These are phyloP conservation scores for Colletotrichum horii DNA, from an alignment of 2,329 filamentous ascomycete genomes.

Conservation along the genomic window DNA sequence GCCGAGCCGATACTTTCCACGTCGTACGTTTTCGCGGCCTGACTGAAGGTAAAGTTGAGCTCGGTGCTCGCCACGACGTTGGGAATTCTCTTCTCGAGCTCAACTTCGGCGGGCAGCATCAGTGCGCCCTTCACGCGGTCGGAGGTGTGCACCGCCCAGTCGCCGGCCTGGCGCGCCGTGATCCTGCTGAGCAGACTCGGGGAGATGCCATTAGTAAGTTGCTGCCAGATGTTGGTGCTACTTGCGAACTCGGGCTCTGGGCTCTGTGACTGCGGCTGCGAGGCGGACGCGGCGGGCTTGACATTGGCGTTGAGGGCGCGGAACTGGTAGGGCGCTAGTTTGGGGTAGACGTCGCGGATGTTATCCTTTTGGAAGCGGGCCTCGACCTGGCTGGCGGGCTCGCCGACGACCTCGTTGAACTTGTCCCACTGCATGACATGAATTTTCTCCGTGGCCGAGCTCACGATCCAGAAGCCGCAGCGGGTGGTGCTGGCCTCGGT, in stretches of 20 bases:
- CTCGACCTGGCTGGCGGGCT: slow-evolving; percentile 51
- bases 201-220: slow-evolving; percentile 55
- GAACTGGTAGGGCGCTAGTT: slow-evolving; percentile 51
- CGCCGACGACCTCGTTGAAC: slow-evolving; percentile 58
- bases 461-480: slow-evolving; percentile 63
- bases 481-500: slow-evolving; percentile 52
- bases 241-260: slow-evolving; percentile 27
- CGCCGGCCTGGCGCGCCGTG: slow-evolving; percentile 42
- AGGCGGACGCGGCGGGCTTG: neutral
- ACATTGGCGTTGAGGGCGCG: slow-evolving; percentile 28
- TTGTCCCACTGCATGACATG: slow-evolving; percentile 61
- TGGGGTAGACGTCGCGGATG: slow-evolving; percentile 41
- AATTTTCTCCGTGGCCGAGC: slow-evolving; percentile 36
- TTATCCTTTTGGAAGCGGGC: slow-evolving; percentile 48
- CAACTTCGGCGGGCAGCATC: slow-evolving; percentile 40
- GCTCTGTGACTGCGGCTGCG: slow-evolving; percentile 17
- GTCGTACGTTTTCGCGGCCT: slow-evolving; percentile 47
- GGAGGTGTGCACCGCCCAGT: slow-evolving; percentile 59
- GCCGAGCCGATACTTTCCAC: slow-evolving; percentile 38
- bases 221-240: slow-evolving; percentile 51
- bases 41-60: slow-evolving; percentile 54
- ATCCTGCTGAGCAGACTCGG: slow-evolving; percentile 51
- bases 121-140: slow-evolving; percentile 54
- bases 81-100: slow-evolving; percentile 44
- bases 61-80: slow-evolving; percentile 37